These are phyloP conservation scores for Singerocomus inundabilis DNA, from an alignment of 1,284 basidiomycete genomes.

Conservation along the genomic window DNA sequence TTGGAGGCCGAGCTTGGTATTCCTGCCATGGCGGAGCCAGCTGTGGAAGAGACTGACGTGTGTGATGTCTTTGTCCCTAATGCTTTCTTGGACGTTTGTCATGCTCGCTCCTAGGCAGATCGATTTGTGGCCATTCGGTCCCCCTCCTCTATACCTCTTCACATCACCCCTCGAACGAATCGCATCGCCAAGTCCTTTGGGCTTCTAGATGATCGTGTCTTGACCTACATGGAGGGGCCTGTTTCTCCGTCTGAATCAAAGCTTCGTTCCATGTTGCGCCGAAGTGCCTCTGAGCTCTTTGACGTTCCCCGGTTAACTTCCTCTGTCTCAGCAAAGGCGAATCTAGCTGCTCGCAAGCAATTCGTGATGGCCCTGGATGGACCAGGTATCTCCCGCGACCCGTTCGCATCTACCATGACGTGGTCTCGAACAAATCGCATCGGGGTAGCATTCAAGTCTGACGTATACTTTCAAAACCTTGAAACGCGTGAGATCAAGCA, in stretches of 20 bases:
- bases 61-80: constrained; percentile 12
- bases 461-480: constrained; percentile 50
- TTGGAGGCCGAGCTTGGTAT: constrained; percentile 26
- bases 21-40: constrained; percentile 11
- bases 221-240: constrained; percentile 38
- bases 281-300: constrained; percentile 42
- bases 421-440: constrained; percentile 47
- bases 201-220: constrained; percentile 44
- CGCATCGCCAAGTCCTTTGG: constrained; percentile 49
- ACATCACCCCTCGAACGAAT: constrained; percentile 46
- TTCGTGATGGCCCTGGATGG: constrained; percentile 51
- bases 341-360: constrained; percentile 44
- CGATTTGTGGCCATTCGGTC: constrained; percentile 45
- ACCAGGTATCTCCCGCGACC: constrained; percentile 46
- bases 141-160: constrained; percentile 40
- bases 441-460: constrained; percentile 46
- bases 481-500: constrained; percentile 45
- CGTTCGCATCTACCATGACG: constrained; percentile 46
- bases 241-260: constrained; percentile 29
- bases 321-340: constrained; percentile 41
- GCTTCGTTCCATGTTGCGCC: constrained; percentile 37
- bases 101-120: constrained; percentile 39
- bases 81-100: constrained; percentile 3
- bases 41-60: constrained; percentile 33
- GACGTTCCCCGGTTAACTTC: constrained; percentile 32